These are phyloP conservation scores for Aureobasidium sp. DNA, from an alignment of 2,329 filamentous ascomycete species.

Conservation along the genomic window DNA sequence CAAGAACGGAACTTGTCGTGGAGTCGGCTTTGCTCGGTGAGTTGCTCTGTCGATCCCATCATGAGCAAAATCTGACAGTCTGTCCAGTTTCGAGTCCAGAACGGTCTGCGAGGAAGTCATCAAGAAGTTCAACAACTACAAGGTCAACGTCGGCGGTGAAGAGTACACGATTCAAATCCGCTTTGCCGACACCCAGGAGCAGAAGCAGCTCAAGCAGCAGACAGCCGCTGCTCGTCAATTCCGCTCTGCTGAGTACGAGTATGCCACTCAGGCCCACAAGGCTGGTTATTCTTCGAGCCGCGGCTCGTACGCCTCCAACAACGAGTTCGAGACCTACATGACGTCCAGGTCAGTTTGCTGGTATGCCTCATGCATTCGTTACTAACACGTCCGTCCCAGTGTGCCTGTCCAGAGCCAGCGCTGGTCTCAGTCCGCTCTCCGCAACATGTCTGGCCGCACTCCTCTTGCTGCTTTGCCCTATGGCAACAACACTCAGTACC, in stretches of 20 bases:
- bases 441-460: constrained; percentile 21
- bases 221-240: constrained; percentile 93
- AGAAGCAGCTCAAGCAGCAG: constrained; percentile 94
- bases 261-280: constrained; percentile 27
- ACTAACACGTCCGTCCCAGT: constrained; percentile 7
- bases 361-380: background rate
- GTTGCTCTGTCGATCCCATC: constrained; percentile 22
- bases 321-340: constrained; percentile 34
- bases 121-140: constrained; percentile 69
- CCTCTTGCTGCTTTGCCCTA: constrained; percentile 24
- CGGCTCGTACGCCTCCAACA: constrained; percentile 22
- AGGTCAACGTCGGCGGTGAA: constrained; percentile 54
- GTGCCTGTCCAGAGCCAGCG: constrained; percentile 30
- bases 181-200: constrained; percentile 92
- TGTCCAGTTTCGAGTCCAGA: constrained; percentile 72
- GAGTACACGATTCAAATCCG: constrained; percentile 86
- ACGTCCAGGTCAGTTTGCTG: constrained; percentile 19
- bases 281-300: constrained; percentile 21
- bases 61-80: constrained; percentile 17
- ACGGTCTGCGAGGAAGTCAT: constrained; percentile 89
- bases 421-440: constrained; percentile 29
- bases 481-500: constrained; percentile 22
- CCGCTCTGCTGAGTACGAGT: constrained; percentile 82
- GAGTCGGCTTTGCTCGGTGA: constrained; percentile 94
- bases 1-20: constrained; percentile 83